Evolutionary conservation across 768 basidiomycete genomes (phyloP).

Genomic region (Termitomyces eurrhizus): DNA sequence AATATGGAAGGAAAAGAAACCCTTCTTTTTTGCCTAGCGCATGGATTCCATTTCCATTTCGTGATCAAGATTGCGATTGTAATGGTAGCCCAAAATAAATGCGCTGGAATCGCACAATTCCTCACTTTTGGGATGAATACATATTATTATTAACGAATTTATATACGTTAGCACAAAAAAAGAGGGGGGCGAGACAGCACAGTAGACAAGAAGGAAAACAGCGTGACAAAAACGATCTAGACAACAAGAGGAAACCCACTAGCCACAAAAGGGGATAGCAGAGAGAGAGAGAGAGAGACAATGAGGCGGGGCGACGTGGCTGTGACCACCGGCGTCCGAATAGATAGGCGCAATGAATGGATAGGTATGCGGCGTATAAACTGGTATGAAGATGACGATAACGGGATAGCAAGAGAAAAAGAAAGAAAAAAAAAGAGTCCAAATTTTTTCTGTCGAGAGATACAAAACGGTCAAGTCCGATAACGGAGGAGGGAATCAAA

Average conservation of each 20-base stretch:
- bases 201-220: slow-evolving; percentile 17
- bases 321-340: slow-evolving; percentile 5
- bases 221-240: slow-evolving; percentile 12
- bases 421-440: background rate
- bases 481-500: background rate
- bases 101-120: background rate
- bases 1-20: too few species aligned
- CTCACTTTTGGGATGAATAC: background rate
- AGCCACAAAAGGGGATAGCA: slow-evolving; percentile 11
- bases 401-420: background rate
- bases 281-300: background rate
- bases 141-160: slow-evolving; percentile 13
- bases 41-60: too few species aligned
- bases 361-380: background rate
- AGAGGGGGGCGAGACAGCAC: slow-evolving; percentile 4
- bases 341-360: slow-evolving; percentile 7
- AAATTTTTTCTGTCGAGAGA: slow-evolving; percentile 4
- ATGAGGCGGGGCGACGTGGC: too few species aligned
- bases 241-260: background rate
- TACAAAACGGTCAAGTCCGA: background rate
- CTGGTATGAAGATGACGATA: slow-evolving; percentile 4
- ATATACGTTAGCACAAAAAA: slow-evolving; percentile 9
- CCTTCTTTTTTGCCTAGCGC: too few species aligned
- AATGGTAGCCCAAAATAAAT: background rate
- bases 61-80: too few species aligned